Evolutionary conservation across 2,329 filamentous ascomycete genomes (phyloP).

Genomic region (Pseudomassariella vexata): DNA sequence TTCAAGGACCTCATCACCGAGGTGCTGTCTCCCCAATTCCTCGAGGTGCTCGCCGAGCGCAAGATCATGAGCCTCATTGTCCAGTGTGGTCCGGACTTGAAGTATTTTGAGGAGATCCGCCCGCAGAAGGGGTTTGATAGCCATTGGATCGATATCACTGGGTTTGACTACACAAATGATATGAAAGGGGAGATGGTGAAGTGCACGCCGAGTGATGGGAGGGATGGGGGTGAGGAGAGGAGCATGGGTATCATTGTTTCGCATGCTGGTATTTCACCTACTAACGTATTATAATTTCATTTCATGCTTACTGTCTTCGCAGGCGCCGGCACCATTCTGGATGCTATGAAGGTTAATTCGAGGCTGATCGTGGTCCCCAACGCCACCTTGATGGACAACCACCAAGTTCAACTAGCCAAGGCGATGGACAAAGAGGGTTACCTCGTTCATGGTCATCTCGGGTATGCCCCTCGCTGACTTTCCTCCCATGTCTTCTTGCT

Average conservation of each 20-base stretch:
- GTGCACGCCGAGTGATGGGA: constrained; percentile 41
- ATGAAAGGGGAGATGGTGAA: constrained; percentile 53
- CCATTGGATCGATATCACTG: constrained; percentile 45
- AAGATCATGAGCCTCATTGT: constrained; percentile 69
- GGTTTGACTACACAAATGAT: constrained; percentile 63
- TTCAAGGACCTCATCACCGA: constrained; percentile 68
- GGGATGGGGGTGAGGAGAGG: constrained; percentile 18
- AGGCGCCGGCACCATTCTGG: constrained; percentile 89
- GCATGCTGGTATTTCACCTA: constrained; percentile 66
- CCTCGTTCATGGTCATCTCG: constrained; percentile 63
- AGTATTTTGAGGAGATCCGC: constrained; percentile 39
- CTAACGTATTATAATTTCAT: not conserved
- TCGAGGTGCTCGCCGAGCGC: constrained; percentile 49
- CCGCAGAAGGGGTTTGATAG: constrained; percentile 4
- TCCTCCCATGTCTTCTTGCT: not conserved
- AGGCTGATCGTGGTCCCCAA: constrained; percentile 91
- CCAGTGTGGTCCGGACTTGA: constrained; percentile 72
- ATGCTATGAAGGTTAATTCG: constrained; percentile 66
- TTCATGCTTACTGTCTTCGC: constrained; percentile 4
- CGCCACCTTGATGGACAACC: constrained; percentile 73
- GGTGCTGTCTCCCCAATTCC: constrained; percentile 56
- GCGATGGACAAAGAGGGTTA: constrained; percentile 71
- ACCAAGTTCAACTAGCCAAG: constrained; percentile 81
- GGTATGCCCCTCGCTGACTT: constrained; percentile 38
- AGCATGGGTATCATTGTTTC: constrained; percentile 72